Conservation (phyloP, 2,329 filamentous ascomycete genomes). For the Sporothrix pseudoabietina region DNA sequence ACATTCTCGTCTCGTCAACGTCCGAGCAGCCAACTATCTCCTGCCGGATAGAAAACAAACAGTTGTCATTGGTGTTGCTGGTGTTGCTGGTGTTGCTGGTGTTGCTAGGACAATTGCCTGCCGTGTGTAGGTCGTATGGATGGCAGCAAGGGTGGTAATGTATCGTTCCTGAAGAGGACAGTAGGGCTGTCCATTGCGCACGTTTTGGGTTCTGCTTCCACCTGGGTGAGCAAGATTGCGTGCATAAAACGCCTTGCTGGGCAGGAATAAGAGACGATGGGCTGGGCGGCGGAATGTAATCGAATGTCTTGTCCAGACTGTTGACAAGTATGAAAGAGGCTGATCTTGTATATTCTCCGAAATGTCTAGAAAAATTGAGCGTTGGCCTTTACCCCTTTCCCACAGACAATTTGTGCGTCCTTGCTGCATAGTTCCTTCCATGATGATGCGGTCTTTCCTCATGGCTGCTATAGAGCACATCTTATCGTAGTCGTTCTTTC, state of each 20-base stretch:
- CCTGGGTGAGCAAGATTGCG: conserved; percentile 15
- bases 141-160: not conserved
- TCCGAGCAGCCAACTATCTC: not conserved
- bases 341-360: not conserved
- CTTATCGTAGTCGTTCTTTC: not conserved
- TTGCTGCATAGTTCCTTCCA: not conserved
- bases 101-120: not conserved
- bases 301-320: not conserved
- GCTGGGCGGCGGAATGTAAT: not conserved
- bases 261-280: not conserved
- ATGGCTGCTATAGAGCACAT: not conserved
- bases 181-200: not conserved
- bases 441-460: not conserved
- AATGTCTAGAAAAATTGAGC: not conserved
- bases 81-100: too few species aligned
- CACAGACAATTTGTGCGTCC: not conserved
- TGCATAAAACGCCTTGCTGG: conserved; percentile 3
- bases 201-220: not conserved
- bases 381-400: not conserved
- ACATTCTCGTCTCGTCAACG: not conserved
- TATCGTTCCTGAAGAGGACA: not conserved
- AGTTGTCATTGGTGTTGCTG: not conserved
- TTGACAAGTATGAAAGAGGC: too few species aligned
- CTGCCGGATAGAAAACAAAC: not conserved
- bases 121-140: not conserved